These are phyloP conservation scores for Solanum sitiens DNA, from an alignment of 257 asterid genomes.

Conservation along the genomic window DNA sequence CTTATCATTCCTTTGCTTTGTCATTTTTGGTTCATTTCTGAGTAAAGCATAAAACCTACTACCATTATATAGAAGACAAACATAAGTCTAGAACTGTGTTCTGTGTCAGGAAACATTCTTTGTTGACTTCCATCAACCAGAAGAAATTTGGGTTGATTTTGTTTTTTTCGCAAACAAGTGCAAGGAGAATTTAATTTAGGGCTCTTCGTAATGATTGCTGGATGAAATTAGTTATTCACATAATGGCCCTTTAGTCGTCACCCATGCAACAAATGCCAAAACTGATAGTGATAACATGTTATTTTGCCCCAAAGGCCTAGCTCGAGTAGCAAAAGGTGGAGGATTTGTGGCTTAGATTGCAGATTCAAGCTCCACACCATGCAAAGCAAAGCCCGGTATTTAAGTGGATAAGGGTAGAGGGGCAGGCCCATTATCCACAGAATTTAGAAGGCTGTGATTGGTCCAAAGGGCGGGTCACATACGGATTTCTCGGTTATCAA, in stretches of 20 bases:
- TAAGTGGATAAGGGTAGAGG: neutral
- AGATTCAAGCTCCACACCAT: neutral
- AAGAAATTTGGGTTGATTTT: neutral
- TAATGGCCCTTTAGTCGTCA: neutral
- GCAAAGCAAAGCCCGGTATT: neutral
- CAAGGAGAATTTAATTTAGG: neutral
- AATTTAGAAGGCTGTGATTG: neutral
- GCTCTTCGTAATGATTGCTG: neutral
- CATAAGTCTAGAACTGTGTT: neutral
- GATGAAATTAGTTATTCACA: neutral
- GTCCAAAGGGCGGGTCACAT: neutral
- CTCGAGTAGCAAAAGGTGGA: neutral
- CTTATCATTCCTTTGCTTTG: neutral
- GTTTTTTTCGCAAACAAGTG: neutral
- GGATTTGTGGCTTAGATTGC: neutral
- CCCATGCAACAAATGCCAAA: neutral
- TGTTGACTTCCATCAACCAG: neutral
- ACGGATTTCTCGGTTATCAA: neutral
- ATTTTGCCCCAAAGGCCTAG: neutral
- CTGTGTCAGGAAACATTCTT: neutral
- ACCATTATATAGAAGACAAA: neutral
- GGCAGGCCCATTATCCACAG: neutral
- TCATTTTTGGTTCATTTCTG: neutral
- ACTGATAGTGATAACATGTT: neutral
- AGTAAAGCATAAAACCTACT: neutral